Evolutionary conservation across 352 stramenopile species (phyloP), one percentile per base, ranked within the genome.

Genomic region (Phytophthora brassicae): DNA sequence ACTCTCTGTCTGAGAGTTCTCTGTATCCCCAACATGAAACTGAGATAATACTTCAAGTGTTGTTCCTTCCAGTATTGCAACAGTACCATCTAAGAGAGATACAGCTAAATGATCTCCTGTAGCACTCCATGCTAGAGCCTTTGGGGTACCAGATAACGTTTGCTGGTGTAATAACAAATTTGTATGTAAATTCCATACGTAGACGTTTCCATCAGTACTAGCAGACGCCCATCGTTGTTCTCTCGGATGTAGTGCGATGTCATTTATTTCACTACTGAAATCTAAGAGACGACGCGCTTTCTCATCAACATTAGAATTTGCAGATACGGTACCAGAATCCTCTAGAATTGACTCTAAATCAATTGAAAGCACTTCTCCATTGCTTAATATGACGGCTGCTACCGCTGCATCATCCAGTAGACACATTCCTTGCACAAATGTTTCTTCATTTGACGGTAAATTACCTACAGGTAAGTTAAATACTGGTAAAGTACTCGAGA

Each of bases 91-190:
- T 0, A 48, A 47, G 6, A 86, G 58, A 7, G 80, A 89, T 5
- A 78, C 68, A 6, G 78, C 78, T 3, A 90, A 43, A 23, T 68
- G 66, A 14, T 74, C 71, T 0, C 68, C 59, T 1, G 54, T 49
- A 1, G 53, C 31, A 56, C 74, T 83, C 76, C 80, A 91, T 11
- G 68, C 64, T 14, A 90, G n/a, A 0, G 74, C 60, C 11, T 63
- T 47, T 7, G 75, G 64, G 8, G 55, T 17, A 36, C 42, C 59
- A 14, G 50, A 33, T 26, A 72, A 49, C 36, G 52, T 19, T 16
- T 68, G 60, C 31, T 75, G 56, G 3, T 74, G 38, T 3, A 45
- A 35, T 12, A 77, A 31, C 19, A 56, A 35, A 35, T 82, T 64
- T 1, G 76, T 74, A 14, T 79, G 64, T 1, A 89, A 42, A 29